These are phyloP conservation scores for Apiospora hydei DNA, from an alignment of 2,329 filamentous ascomycete species.

Conservation along the genomic window DNA sequence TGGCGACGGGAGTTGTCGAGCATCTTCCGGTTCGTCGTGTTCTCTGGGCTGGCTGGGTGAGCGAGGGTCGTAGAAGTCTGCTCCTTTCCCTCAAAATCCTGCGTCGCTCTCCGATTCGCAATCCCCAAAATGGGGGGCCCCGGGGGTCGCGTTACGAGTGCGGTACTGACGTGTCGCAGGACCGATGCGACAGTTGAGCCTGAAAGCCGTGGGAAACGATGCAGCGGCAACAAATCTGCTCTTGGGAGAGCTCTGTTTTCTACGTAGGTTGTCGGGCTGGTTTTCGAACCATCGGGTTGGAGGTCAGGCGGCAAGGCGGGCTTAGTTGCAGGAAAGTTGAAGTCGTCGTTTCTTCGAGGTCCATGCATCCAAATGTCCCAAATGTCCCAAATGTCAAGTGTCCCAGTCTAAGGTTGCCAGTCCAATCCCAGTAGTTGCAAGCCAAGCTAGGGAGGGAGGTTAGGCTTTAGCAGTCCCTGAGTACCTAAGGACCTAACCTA, in stretches of 20 bases:
- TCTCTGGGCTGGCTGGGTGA: background rate
- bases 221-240: background rate
- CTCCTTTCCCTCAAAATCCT: slow-evolving; percentile 7
- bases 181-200: slow-evolving; percentile 10
- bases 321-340: background rate
- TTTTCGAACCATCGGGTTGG: background rate
- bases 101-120: slow-evolving; percentile 7
- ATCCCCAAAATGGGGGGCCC: slow-evolving; percentile 13
- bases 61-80: background rate
- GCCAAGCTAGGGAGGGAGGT: background rate
- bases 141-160: background rate
- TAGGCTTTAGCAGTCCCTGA: background rate
- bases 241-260: background rate
- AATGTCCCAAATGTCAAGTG: background rate
- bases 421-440: background rate
- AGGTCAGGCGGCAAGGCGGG: background rate
- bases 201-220: background rate
- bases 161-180: slow-evolving; percentile 13
- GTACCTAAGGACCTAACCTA: background rate
- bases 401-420: background rate
- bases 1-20: slow-evolving; percentile 3
- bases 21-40: slow-evolving; percentile 12
- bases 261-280: background rate
- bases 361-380: slow-evolving; percentile 15
- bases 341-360: slow-evolving; percentile 18